These are phyloP conservation scores for Cucurbita moschata DNA, from an alignment of 306 rosid genomes.

Conservation along the genomic window DNA sequence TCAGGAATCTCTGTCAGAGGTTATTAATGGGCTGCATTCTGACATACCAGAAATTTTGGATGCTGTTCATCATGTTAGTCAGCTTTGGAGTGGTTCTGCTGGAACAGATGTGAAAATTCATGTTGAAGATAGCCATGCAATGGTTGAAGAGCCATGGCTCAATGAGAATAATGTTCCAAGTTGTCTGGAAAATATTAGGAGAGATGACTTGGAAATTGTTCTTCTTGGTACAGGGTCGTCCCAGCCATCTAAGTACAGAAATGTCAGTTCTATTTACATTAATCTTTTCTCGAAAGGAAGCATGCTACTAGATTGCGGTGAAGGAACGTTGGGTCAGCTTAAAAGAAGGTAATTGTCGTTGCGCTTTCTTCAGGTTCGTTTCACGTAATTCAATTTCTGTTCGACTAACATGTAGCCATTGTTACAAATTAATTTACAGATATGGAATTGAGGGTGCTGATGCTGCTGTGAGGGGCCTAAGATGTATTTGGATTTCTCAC, in stretches of 20 bases:
- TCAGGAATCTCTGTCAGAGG: slow-evolving; percentile 24
- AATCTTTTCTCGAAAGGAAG: slow-evolving; percentile 81
- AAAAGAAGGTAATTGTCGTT: slow-evolving; percentile 53
- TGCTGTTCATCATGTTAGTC: slow-evolving; percentile 51
- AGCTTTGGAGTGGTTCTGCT: slow-evolving; percentile 36
- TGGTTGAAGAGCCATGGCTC: slow-evolving; percentile 78
- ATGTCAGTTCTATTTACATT: slow-evolving; percentile 72
- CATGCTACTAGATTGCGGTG: slow-evolving; percentile 81
- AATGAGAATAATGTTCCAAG: slow-evolving; percentile 39
- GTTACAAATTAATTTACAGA: slow-evolving; percentile 32
- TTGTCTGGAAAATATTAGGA: slow-evolving; percentile 65
- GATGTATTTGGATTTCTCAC: slow-evolving; percentile 86
- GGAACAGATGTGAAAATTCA: slow-evolving; percentile 23
- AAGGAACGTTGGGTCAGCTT: slow-evolving; percentile 89
- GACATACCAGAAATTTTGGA: slow-evolving; percentile 75
- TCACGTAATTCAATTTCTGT: neutral
- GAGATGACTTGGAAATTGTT: slow-evolving; percentile 91
- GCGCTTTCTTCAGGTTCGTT: slow-evolving; percentile 1
- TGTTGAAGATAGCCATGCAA: slow-evolving; percentile 13
- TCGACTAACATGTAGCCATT: neutral
- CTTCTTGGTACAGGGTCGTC: slow-evolving; percentile 96
- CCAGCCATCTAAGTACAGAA: slow-evolving; percentile 91
- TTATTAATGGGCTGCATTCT: slow-evolving; percentile 45
- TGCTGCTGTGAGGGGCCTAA: slow-evolving; percentile 49
- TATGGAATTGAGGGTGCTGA: slow-evolving; percentile 79